phyloP scores from a whole-genome alignment of 225 moss, liverwort and hornwort genomes.

The Physcomitrium patens region DNA sequence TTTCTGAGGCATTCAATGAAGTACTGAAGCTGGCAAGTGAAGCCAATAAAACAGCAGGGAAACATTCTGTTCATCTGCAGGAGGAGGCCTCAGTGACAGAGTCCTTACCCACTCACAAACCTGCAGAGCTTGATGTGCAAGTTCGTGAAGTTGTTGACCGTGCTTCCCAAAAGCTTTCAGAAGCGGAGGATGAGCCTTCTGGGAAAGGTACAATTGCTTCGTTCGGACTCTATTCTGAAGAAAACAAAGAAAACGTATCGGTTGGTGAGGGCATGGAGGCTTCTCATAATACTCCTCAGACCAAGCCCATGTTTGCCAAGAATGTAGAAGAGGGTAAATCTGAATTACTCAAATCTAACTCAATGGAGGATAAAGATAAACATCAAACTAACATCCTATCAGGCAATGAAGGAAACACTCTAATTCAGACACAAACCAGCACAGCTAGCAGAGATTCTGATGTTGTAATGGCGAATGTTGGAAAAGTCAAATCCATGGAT shows the following conservation, averaged over 20 bases:
- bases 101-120: constrained; percentile 21
- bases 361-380: not conserved
- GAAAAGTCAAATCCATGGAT: constrained; percentile 5
- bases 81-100: constrained; percentile 31
- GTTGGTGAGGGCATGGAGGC: constrained; percentile 12
- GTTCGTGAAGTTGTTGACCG: constrained; percentile 16
- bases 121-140: constrained; percentile 28
- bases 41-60: constrained; percentile 34
- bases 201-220: not conserved
- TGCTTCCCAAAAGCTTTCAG: constrained; percentile 16
- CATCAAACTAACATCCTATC: constrained; percentile 12
- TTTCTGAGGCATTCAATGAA: constrained; percentile 38
- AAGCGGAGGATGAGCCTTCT: constrained; percentile 7
- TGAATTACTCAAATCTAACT: constrained; percentile 1
- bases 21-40: constrained; percentile 37
- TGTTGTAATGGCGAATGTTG: constrained; percentile 11
- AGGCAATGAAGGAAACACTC: not conserved
- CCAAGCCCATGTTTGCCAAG: not conserved
- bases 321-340: constrained; percentile 2
- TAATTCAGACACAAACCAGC: not conserved
- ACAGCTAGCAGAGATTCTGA: constrained; percentile 1
- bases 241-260: not conserved
- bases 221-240: constrained; percentile 28
- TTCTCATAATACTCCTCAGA: constrained; percentile 13
- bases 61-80: constrained; percentile 34